phyloP scores from a whole-genome alignment of 768 basidiomycete genomes.

The Suillus alpinus region DNA sequence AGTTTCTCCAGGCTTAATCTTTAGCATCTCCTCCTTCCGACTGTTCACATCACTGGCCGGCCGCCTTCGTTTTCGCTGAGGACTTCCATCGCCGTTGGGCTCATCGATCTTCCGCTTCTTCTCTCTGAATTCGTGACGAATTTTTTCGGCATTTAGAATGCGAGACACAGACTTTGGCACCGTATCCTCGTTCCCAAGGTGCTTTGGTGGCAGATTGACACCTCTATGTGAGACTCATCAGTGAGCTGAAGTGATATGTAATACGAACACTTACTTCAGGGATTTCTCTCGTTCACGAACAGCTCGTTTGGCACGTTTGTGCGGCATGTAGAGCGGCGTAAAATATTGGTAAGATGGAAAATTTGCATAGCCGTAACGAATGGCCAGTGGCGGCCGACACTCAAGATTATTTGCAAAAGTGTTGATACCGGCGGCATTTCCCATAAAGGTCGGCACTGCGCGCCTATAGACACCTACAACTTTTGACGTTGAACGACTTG shows the following conservation, averaged over 20 bases:
- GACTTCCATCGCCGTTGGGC: constrained; percentile 26
- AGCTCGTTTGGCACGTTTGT: constrained; percentile 59
- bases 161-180: constrained; percentile 70
- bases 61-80: constrained; percentile 28
- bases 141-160: constrained; percentile 58
- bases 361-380: no score
- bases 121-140: constrained; percentile 53
- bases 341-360: not conserved
- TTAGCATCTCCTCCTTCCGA: constrained; percentile 28
- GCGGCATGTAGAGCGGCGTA: constrained; percentile 46
- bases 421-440: not conserved
- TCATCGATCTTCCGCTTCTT: constrained; percentile 40
- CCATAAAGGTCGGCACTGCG: not conserved
- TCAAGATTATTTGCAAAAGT: not conserved
- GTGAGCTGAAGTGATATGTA: not conserved
- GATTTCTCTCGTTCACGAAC: constrained; percentile 41
- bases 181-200: constrained; percentile 48
- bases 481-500: no score
- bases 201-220: constrained; percentile 47
- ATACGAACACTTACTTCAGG: constrained; percentile 37
- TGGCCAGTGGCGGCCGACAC: no score
- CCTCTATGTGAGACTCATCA: constrained; percentile 35
- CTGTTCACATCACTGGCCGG: constrained; percentile 12
- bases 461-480: not conserved
- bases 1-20: constrained; percentile 66